Base-by-base conservation (phyloP, 768 basidiomycete genomes). In the Suillus occidentalis region DNA sequence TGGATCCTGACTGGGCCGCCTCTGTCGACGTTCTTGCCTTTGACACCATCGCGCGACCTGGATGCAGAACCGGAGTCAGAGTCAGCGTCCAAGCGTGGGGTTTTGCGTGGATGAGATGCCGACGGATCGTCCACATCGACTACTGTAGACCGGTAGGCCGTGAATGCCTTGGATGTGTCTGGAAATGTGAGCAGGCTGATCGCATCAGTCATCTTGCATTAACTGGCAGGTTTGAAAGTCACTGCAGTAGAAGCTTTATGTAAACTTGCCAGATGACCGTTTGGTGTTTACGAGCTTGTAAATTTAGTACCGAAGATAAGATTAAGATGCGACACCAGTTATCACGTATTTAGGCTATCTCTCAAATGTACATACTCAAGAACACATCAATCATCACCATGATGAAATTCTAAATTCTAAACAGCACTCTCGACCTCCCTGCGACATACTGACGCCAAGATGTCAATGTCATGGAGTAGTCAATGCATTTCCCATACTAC, bases 41-140 rank as follows among this genome's bases (percentile, higher is more conserved):
- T 72, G 53, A 43, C 57, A 65, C 53, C 67, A 67, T 71, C 75
- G 72, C 68, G 79, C 70, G 80, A 81, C 72, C 90, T 86, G 76
- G 82, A 86, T 69, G 87, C 85, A 74, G 87, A 86, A 68, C 84
- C 84, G 70, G 87, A 83, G 78, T 91, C 89, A 76, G 84, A 86
- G 81, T 89, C 87, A 70, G 79, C 78, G 67, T 83, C 84, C 76
- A 89, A 79, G 67, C 89, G 87, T 66, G 88, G 83, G 64, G 85
- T 85, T 81, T 92, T 92, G 76, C 83, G 84, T 68, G 85, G 84
- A 79, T 83, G 86, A 76, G 85, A 85, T 73, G 79, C 84, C 72
- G 80, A 83, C 77, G 81, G 82, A 64, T 82, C 79, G 62, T 68
- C 63, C n/a, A 73, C 68, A 63, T 80, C 79, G 57, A 77, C 62